Conservation (phyloP, 2,329 filamentous ascomycete species). For the Alternaria sp. region DNA sequence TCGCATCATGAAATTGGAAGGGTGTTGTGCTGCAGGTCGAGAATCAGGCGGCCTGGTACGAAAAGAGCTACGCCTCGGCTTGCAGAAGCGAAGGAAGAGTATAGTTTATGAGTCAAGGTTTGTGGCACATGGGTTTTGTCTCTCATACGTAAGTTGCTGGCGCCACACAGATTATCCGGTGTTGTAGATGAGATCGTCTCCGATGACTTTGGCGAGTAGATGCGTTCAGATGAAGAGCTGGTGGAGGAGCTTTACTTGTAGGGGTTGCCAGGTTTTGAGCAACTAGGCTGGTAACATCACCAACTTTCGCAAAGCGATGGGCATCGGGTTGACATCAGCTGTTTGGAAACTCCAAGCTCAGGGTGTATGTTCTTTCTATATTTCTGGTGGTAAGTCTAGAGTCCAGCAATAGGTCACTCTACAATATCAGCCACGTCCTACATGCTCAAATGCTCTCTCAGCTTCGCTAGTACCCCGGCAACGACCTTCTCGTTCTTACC, state of each 20-base stretch:
- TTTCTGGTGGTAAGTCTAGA: not conserved
- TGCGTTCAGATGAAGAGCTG: not conserved
- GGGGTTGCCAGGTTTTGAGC: not conserved
- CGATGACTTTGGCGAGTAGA: not conserved
- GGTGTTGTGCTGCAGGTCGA: not conserved
- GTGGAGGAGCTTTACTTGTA: not conserved
- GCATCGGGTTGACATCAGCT: not conserved
- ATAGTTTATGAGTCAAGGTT: not conserved
- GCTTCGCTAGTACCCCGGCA: conserved; percentile 24
- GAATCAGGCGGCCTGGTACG: not conserved
- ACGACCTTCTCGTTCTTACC: conserved; percentile 66
- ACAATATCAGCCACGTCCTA: conserved; percentile 1
- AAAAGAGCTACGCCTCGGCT: not conserved
- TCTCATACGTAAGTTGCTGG: conserved; percentile 1
- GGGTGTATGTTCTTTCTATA: not conserved
- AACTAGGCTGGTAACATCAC: not conserved
- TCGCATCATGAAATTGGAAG: not conserved
- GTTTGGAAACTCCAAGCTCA: not conserved
- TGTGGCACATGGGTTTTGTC: not conserved
- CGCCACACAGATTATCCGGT: not conserved
- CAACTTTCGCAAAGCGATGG: not conserved
- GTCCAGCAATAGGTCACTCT: not conserved
- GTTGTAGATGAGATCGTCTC: not conserved
- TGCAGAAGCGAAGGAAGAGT: not conserved
- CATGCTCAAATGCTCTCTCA: conserved; percentile 19